These are phyloP conservation scores for Clitopilus hobsonii DNA, from an alignment of 768 basidiomycete species.

Conservation along the genomic window DNA sequence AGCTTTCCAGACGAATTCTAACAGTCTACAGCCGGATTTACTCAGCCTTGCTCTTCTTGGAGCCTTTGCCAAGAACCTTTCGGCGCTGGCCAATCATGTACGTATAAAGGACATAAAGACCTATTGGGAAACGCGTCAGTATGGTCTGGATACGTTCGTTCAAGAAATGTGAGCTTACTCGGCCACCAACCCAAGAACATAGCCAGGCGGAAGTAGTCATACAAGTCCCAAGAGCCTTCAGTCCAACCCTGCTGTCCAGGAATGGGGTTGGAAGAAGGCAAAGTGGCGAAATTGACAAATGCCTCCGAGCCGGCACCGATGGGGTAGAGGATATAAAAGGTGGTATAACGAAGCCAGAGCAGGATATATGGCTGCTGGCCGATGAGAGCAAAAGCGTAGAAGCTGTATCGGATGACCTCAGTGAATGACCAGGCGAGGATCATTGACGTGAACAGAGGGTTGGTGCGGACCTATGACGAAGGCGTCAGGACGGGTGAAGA, in stretches of 20 bases:
- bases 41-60: not conserved
- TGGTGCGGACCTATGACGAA: slow-evolving; percentile 50
- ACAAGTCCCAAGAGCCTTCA: slow-evolving; percentile 43
- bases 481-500: not conserved
- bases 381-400: slow-evolving; percentile 71
- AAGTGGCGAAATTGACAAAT: slow-evolving; percentile 70
- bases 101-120: slow-evolving; percentile 46
- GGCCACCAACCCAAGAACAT: slow-evolving; percentile 88
- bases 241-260: slow-evolving; percentile 39
- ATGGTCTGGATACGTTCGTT: not conserved
- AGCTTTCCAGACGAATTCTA: not conserved
- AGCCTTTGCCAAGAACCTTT: slow-evolving; percentile 30
- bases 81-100: slow-evolving; percentile 51
- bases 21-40: not conserved
- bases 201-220: slow-evolving; percentile 52
- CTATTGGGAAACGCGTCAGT: slow-evolving; percentile 19
- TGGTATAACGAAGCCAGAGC: slow-evolving; percentile 80
- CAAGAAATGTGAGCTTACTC: slow-evolving; percentile 38
- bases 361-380: slow-evolving; percentile 47
- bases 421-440: slow-evolving; percentile 89
- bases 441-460: slow-evolving; percentile 87
- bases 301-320: slow-evolving; percentile 91
- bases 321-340: slow-evolving; percentile 93
- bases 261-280: slow-evolving; percentile 46
- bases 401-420: slow-evolving; percentile 88